Base-by-base conservation (phyloP, 2,329 filamentous ascomycete species). In the Verticillium zaregamsianum region DNA sequence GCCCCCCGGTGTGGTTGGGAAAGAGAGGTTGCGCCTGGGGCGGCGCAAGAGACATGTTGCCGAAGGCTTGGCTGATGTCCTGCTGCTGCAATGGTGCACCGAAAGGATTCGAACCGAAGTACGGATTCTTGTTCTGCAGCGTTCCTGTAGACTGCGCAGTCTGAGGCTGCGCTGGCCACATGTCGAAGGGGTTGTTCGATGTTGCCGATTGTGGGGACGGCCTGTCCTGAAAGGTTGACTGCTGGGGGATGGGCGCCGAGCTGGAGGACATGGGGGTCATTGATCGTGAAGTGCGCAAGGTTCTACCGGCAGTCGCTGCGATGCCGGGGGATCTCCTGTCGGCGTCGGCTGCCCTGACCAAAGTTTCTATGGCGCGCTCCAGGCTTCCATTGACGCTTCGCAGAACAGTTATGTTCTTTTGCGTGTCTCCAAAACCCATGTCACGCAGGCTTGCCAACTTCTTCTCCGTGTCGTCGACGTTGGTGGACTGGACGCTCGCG, bases 381-480 rank as follows among this genome's bases (percentile, higher is more conserved):
- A 99, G 72, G 70, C 95, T 93, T 4, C 94, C 93, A 70, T 90
- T 88, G 33, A 96, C 83, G 3, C 90, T 90, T 72, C 93, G 93
- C 20, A 99, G 78, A 31, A 97, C 87, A 59, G 90, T 87, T 5
- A 86, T 82, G 70, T 97, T 98, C 63, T 90, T 86, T 68, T 90
- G 91, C 52, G 90, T 87, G 71, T 99, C 93, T 4, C 79, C 80
- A 69, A 99, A 99, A 0, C 95, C 95, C 93, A 98, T 96, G 61
- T 97, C 93, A 61, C 88, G 86, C 62, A 99, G 78, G 59, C 86
- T 88, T 3, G 82, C 80, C 72, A 98, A 76, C 73, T 98, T 98
- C 58, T 84, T 82, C 54, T 96, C 92, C 60, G 88, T 82, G 62
- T 88, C 87, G 66, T 90, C 82, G 56, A 72, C 67, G 25, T 70